These are phyloP conservation scores for Fusarium armeniacum DNA, from an alignment of 2,329 filamentous ascomycete genomes.

Conservation along the genomic window DNA sequence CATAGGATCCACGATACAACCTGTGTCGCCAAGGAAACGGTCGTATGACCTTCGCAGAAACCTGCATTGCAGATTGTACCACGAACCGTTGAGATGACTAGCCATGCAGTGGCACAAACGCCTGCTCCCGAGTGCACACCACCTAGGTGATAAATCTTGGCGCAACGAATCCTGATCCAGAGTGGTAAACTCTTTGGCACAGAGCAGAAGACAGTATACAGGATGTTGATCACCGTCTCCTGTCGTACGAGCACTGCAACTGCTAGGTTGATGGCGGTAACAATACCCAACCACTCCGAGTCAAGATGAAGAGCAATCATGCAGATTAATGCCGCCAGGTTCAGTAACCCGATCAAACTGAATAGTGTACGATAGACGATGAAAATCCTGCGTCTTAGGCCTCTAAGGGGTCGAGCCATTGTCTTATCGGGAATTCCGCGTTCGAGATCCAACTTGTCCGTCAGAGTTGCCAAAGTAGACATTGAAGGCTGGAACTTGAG, in stretches of 20 bases:
- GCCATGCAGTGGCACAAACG: slow-evolving; percentile 64
- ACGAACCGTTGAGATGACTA: slow-evolving; percentile 59
- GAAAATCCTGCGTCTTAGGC: slow-evolving; percentile 61
- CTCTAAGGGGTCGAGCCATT: slow-evolving; percentile 56
- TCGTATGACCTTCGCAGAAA: slow-evolving; percentile 51
- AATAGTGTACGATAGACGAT: slow-evolving; percentile 71
- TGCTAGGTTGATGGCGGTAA: slow-evolving; percentile 64
- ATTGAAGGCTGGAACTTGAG: slow-evolving; percentile 52
- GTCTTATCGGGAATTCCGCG: slow-evolving; percentile 59
- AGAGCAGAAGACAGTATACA: slow-evolving; percentile 63
- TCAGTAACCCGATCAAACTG: slow-evolving; percentile 65
- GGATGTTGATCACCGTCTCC: slow-evolving; percentile 65
- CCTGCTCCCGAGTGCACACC: slow-evolving; percentile 66
- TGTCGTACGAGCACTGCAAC: slow-evolving; percentile 67
- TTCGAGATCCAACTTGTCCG: slow-evolving; percentile 52
- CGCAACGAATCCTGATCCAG: slow-evolving; percentile 62
- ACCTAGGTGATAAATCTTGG: slow-evolving; percentile 67
- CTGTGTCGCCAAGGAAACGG: slow-evolving; percentile 57
- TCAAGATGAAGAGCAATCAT: slow-evolving; percentile 56
- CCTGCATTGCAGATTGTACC: slow-evolving; percentile 56
- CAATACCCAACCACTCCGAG: slow-evolving; percentile 57
- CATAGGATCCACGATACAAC: slow-evolving; percentile 71
- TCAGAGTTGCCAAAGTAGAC: slow-evolving; percentile 47
- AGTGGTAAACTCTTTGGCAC: slow-evolving; percentile 63
- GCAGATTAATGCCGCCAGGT: slow-evolving; percentile 62